Percentiles rank a stretch among this genome's conserved stretches.
phyloP scores from a whole-genome alignment of 495 filamentous ascomycete genomes.

The Aspergillus saccharolyticus region DNA sequence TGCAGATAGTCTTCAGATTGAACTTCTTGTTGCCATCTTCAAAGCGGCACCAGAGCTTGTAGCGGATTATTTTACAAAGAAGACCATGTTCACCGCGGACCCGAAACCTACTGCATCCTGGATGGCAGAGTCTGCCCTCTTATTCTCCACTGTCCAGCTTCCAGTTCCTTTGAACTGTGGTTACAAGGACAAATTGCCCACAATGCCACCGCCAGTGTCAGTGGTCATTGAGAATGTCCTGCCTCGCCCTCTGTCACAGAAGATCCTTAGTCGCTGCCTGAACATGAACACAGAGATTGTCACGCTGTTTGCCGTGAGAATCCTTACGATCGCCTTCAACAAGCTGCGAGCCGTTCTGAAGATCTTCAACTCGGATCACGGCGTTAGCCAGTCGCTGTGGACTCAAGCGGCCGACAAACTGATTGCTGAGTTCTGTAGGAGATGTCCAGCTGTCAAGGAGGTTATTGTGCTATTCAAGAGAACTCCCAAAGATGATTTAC shows the following conservation, averaged over 20 bases:
- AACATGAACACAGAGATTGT: constrained; percentile 69
- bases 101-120: constrained; percentile 88
- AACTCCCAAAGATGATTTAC: constrained; percentile 58
- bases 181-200: constrained; percentile 44
- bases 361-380: constrained; percentile 36
- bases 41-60: constrained; percentile 76
- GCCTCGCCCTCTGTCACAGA: constrained; percentile 74
- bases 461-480: constrained; percentile 63
- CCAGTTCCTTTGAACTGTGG: constrained; percentile 69
- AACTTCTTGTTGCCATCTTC: constrained; percentile 76
- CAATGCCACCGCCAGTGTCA: constrained; percentile 66
- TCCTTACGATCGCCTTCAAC: constrained; percentile 69
- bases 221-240: constrained; percentile 80
- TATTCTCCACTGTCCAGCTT: constrained; percentile 72
- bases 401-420: constrained; percentile 58
- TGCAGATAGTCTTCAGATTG: constrained; percentile 71
- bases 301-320: constrained; percentile 74
- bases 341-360: constrained; percentile 61
- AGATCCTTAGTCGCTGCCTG: constrained; percentile 70
- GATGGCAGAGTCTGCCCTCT: constrained; percentile 85
- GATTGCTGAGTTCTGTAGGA: constrained; percentile 65
- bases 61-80: constrained; percentile 75
- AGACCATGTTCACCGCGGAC: constrained; percentile 77
- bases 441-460: constrained; percentile 74
- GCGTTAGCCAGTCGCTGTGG: constrained; percentile 51